phyloP scores from a whole-genome alignment of 208 protist species.

The Wallacemonas sp. region DNA sequence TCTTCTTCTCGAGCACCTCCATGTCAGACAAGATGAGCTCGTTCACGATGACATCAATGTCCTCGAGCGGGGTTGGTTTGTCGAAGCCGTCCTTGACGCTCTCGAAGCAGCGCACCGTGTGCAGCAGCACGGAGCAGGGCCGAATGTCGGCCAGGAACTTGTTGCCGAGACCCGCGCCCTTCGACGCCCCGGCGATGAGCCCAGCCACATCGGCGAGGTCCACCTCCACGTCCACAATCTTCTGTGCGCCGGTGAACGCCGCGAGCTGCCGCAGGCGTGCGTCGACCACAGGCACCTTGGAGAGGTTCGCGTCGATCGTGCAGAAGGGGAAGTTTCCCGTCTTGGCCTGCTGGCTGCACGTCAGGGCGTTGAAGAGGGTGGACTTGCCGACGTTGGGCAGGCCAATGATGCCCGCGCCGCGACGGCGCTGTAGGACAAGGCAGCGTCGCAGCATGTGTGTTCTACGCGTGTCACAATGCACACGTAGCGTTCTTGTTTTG shows the following conservation, averaged over 20 bases:
- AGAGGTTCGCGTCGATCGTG: conserved; percentile 92
- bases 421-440: conserved; percentile 28
- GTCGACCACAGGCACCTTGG: conserved; percentile 79
- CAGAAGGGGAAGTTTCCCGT: conserved; percentile 95
- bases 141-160: conserved; percentile 89
- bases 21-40: conserved; percentile 86
- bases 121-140: conserved; percentile 75
- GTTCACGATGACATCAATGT: conserved; percentile 72
- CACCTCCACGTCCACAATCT: conserved; percentile 78
- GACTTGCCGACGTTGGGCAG: conserved; percentile 93
- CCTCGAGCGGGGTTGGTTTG: conserved; percentile 70
- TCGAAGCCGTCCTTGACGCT: conserved; percentile 82
- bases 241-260: conserved; percentile 55
- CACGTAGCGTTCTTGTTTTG: too few species aligned
- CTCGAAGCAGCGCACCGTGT: conserved; percentile 91
- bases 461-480: too few species aligned
- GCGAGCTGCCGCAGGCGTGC: conserved; percentile 71
- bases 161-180: conserved; percentile 85
- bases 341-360: conserved; percentile 83
- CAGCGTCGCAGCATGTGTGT: conserved; percentile 31
- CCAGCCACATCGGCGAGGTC: conserved; percentile 90
- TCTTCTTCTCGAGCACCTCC: conserved; percentile 67
- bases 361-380: conserved; percentile 94
- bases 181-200: conserved; percentile 85
- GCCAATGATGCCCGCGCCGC: conserved; percentile 86